Percentiles rank a stretch among this genome's conserved stretches.
Conservation (phyloP, 2,329 filamentous ascomycete genomes). For the Emergomyces orientalis region DNA sequence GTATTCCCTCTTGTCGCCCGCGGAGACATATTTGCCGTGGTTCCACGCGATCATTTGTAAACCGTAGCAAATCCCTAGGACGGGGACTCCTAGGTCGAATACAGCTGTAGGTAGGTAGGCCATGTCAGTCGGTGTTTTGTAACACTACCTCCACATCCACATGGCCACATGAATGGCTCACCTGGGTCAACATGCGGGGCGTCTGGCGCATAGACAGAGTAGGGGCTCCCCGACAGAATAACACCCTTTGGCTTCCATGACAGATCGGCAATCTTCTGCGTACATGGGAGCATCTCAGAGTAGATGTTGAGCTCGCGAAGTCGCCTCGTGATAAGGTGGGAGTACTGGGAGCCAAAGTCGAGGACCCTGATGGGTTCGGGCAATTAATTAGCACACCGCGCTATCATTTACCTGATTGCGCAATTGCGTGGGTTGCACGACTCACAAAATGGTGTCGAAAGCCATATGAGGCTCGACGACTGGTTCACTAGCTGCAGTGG, state of each 20-base stretch:
- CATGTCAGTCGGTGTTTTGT: neutral
- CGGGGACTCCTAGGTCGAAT: conserved; percentile 62
- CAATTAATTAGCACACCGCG: conserved; percentile 49
- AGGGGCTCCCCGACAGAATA: conserved; percentile 63
- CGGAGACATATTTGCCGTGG: conserved; percentile 52
- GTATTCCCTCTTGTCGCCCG: conserved; percentile 60
- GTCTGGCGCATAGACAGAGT: conserved; percentile 71
- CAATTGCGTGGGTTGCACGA: neutral
- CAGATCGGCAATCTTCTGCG: conserved; percentile 67
- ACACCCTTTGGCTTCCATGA: conserved; percentile 74
- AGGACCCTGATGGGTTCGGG: conserved; percentile 12
- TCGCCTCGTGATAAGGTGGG: conserved; percentile 64
- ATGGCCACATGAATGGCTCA: neutral
- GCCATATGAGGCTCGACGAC: conserved; percentile 3
- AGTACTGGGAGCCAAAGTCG: conserved; percentile 49
- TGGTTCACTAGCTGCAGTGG: neutral
- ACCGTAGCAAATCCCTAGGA: conserved; percentile 53
- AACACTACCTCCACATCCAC: neutral
- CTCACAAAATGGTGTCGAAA: conserved; percentile 55
- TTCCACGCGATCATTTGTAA: conserved; percentile 66
- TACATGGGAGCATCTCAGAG: conserved; percentile 81
- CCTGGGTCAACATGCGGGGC: conserved; percentile 73
- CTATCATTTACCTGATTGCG: conserved; percentile 43
- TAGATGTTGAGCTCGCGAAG: conserved; percentile 73
- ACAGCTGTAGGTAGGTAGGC: conserved; percentile 30